phyloP scores from a whole-genome alignment of 257 asterid species.

The Nicotiana undulata region DNA sequence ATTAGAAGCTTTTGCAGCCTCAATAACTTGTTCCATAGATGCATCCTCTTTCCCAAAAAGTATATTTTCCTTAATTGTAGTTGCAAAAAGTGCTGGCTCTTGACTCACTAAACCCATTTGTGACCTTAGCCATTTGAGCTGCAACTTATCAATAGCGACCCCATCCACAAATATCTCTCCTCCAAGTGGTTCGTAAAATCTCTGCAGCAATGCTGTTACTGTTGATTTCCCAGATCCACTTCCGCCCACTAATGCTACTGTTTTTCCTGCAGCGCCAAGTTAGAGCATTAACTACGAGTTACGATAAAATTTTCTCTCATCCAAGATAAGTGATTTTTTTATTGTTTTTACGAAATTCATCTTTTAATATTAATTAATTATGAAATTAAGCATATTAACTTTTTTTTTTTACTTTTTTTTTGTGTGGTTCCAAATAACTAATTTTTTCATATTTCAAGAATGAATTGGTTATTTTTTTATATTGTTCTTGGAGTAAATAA shows the following conservation, averaged over 20 bases:
- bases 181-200: slow-evolving; percentile 72
- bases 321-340: too few relatives aligned
- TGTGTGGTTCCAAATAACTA: too few relatives aligned
- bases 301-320: rapidly evolving
- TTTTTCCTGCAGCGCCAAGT: slow-evolving; percentile 28
- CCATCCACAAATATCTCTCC: slow-evolving; percentile 81
- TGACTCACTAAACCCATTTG: slow-evolving; percentile 97
- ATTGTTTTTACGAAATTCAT: too few relatives aligned
- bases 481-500: too few relatives aligned
- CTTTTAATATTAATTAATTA: too few relatives aligned
- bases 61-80: slow-evolving; percentile 79
- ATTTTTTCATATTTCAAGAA: too few relatives aligned
- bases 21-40: slow-evolving; percentile 57
- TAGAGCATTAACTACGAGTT: too few relatives aligned
- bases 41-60: slow-evolving; percentile 89
- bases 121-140: slow-evolving; percentile 86
- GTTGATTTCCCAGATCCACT: slow-evolving; percentile 96
- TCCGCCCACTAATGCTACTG: slow-evolving; percentile 87
- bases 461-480: too few relatives aligned
- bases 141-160: slow-evolving; percentile 59
- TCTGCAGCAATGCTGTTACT: slow-evolving; percentile 62
- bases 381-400: too few relatives aligned
- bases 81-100: slow-evolving; percentile 89
- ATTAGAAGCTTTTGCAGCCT: slow-evolving; percentile 89
- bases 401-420: too few relatives aligned